Conservation (phyloP, 306 rosid species). For the Corylus heterophylla region DNA sequence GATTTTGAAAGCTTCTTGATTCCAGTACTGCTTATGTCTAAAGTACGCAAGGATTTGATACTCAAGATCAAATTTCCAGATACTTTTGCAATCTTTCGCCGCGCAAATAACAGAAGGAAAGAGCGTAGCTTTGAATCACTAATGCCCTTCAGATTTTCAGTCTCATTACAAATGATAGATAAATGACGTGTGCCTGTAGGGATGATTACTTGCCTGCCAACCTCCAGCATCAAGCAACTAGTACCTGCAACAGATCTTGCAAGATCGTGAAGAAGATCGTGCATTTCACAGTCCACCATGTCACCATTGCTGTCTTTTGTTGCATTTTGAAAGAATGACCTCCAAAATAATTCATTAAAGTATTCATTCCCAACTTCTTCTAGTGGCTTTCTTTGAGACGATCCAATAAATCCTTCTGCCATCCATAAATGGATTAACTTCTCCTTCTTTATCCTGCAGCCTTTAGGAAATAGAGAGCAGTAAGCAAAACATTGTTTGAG, state of each 20-base stretch:
- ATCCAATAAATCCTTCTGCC: constrained; percentile 27
- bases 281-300: constrained; percentile 1
- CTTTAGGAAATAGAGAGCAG: constrained; percentile 34
- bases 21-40: background rate
- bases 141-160: too few relatives aligned
- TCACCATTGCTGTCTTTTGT: background rate
- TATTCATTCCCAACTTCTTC: constrained; percentile 17
- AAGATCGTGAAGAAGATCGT: constrained; percentile 27
- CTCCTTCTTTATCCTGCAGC: background rate
- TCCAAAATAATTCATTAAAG: constrained; percentile 25
- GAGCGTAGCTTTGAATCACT: too few relatives aligned
- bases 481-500: constrained; percentile 31
- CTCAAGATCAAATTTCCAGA: too few relatives aligned
- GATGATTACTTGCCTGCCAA: background rate
- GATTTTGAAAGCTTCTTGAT: background rate
- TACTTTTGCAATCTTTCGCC: too few relatives aligned
- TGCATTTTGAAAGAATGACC: constrained; percentile 33
- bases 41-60: too few relatives aligned
- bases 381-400: background rate
- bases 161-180: too few relatives aligned
- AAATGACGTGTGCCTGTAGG: constrained; percentile 20
- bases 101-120: too few relatives aligned
- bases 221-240: background rate
- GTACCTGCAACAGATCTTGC: constrained; percentile 3
- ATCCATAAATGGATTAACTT: constrained; percentile 27